phyloP scores from a whole-genome alignment of 768 basidiomycete genomes.

The Clitopilus passeckerianus region DNA sequence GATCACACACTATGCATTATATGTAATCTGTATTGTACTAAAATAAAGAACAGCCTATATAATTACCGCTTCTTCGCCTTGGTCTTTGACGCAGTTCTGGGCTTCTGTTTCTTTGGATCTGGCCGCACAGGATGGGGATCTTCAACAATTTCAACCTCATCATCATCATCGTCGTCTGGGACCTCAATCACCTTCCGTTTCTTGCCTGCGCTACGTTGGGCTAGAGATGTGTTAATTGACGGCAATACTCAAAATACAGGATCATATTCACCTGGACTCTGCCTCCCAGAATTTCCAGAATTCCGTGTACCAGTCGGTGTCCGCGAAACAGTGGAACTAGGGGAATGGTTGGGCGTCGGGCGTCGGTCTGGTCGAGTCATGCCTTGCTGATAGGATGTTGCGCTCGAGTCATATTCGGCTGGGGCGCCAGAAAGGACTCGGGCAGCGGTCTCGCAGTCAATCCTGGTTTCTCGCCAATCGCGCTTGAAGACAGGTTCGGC shows the following conservation, averaged over 20 bases:
- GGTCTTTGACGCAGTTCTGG: conserved; percentile 30
- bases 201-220: conserved; percentile 16
- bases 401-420: conserved; percentile 15
- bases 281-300: conserved; percentile 37
- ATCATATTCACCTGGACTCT: conserved; percentile 46
- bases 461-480: conserved; percentile 74
- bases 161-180: conserved; percentile 51
- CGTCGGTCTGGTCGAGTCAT: conserved; percentile 15
- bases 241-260: conserved; percentile 41
- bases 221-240: conserved; percentile 19
- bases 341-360: conserved; percentile 29
- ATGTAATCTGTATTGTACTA: background rate
- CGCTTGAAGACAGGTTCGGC: conserved; percentile 63
- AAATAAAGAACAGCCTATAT: background rate
- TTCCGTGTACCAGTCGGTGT: conserved; percentile 45
- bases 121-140: conserved; percentile 28
- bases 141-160: conserved; percentile 33
- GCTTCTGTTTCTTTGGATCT: conserved; percentile 26
- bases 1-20: background rate
- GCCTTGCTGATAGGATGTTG: conserved; percentile 7
- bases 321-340: conserved; percentile 35
- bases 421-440: conserved; percentile 14
- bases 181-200: conserved; percentile 48
- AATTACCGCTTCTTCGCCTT: conserved; percentile 38
- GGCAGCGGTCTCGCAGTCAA: conserved; percentile 32